Evolutionary conservation across 2,329 filamentous ascomycete species (phyloP).

Genomic region (Cyanodermella asteris): DNA sequence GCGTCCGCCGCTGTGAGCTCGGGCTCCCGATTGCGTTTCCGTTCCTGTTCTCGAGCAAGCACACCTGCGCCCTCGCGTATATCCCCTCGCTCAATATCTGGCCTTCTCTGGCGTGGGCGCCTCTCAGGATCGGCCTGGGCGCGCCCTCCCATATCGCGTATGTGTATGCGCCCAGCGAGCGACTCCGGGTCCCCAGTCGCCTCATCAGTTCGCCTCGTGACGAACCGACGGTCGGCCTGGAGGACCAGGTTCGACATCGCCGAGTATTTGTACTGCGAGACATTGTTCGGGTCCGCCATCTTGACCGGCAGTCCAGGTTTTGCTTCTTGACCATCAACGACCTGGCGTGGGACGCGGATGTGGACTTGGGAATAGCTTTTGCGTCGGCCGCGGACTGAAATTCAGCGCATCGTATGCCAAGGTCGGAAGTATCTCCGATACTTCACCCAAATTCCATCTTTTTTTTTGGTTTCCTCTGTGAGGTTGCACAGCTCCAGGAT

Average conservation of each 20-base stretch:
- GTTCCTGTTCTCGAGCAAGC: conserved; percentile 60
- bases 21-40: conserved; percentile 60
- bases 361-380: no score
- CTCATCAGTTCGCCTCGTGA: conserved; percentile 80
- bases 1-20: conserved; percentile 63
- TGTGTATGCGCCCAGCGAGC: conserved; percentile 77
- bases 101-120: conserved; percentile 63
- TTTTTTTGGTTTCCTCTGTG: no score
- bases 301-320: conserved; percentile 13
- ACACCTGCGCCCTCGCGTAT: conserved; percentile 67
- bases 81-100: conserved; percentile 51
- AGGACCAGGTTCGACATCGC: conserved; percentile 99
- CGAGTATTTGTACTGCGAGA: conserved; percentile 97
- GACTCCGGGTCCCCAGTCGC: conserved; percentile 94
- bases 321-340: background rate
- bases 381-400: no score
- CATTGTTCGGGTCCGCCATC: conserved; percentile 55
- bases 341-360: no score
- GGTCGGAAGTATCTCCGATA: no score
- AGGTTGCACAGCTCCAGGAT: no score
- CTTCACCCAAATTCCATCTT: no score
- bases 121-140: conserved; percentile 59
- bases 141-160: conserved; percentile 81
- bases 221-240: conserved; percentile 94
- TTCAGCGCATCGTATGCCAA: no score